Evolutionary conservation across 371 early-diverging fungal species (phyloP), one percentile per base, ranked within the genome.

Genomic region (Chytridium lagenaria): DNA sequence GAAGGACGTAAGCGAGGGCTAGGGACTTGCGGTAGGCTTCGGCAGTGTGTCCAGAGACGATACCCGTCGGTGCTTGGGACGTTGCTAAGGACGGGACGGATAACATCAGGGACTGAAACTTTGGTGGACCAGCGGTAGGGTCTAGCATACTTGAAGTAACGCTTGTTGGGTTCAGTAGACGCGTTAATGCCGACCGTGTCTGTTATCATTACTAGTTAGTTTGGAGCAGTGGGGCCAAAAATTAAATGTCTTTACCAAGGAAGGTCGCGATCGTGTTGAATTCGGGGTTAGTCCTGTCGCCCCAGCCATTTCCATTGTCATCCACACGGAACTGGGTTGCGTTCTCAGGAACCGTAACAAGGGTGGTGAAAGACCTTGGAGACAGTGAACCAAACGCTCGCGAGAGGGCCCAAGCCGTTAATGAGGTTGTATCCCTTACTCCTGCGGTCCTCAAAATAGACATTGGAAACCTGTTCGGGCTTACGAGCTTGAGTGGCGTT

Each of bases 131-230:
- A 69, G 59, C 77, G 71, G 74, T 40, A 75, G 1, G 75, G 75
- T 1, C 75, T 71, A 26, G 75, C 75, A 67, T 75, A 75, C 59
- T 75, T 75, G 71, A 40, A 75, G 67, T 51, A 75, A 22, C 75
- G 70, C 67, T 75, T 75, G 39, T 64, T 19, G 15, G 75, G 75
- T 44, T 75, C 75, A 15, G 75, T 75, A 31, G 71, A 71, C 7
- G 71, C 74, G 55, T 59, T 50, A 10, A 33, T 36, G 50, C 75
- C 59, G 23, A 40, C 23, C 10, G 2, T 2, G 49, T 63, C 50
- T n/a, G n/a, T n/a, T n/a, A n/a, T n/a, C n/a, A n/a, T n/a, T n/a
- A n/a, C n/a, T n/a, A n/a, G n/a, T n/a, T n/a, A n/a, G n/a, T n/a
- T n/a, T n/a, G n/a, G n/a, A n/a, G n/a, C n/a, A n/a, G n/a, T n/a